A percentile compares a stretch with the other conserved stretches of the same genome.
Conservation (phyloP, 139 green algal species). For the Tetradesmus obliquus region DNA sequence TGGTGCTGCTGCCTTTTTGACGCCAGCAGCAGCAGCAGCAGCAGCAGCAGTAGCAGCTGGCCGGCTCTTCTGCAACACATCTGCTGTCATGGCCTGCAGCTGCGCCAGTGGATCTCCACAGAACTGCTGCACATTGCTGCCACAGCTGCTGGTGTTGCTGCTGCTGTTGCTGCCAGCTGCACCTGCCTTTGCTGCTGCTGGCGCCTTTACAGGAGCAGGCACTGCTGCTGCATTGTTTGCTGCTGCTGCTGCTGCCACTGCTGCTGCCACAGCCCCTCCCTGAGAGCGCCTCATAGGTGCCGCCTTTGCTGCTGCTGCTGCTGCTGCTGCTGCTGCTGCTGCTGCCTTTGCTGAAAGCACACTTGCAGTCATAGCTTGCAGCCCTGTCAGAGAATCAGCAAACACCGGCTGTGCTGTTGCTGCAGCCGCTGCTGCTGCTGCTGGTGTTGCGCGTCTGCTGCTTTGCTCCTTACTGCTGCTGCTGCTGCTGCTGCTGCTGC, state of each 20-base stretch:
- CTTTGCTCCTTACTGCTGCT: neutral
- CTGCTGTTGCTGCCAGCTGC: neutral
- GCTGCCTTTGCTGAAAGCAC: neutral
- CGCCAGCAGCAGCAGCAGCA: neutral
- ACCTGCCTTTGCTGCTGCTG: neutral
- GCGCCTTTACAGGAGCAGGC: neutral
- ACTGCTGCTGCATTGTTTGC: neutral
- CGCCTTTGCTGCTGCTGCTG: neutral
- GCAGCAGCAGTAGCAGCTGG: neutral
- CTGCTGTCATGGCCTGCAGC: neutral
- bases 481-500: neutral
- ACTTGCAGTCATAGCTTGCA: neutral
- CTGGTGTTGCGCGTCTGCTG: neutral
- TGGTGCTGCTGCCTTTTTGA: neutral
- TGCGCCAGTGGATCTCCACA: neutral
- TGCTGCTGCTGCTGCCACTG: neutral
- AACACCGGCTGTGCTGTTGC: neutral
- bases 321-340: constrained; percentile 16
- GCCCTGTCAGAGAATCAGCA: neutral
- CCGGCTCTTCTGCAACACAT: neutral
- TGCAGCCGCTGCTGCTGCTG: constrained; percentile 1
- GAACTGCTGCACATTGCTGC: neutral
- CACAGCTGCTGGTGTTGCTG: neutral
- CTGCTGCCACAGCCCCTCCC: neutral
- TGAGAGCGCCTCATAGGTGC: neutral